Evolutionary conservation across 2,329 filamentous ascomycete genomes (phyloP), one percentile per base, ranked within the genome.

Genomic region (Phyllosticta citriasiana): DNA sequence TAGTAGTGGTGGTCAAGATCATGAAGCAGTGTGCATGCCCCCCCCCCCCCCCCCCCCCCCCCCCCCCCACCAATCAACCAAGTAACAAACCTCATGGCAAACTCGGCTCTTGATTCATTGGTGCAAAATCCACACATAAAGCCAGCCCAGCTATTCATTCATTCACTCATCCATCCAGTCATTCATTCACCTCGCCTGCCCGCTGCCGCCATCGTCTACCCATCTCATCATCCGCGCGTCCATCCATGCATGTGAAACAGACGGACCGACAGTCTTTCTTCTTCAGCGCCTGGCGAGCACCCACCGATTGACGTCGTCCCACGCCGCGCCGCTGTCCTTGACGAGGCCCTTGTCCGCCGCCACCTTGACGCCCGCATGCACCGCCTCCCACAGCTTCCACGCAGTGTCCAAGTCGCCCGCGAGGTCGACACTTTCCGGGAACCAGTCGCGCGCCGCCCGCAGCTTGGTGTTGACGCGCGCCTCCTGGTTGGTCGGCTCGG

Each of bases 331-430:
- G 40, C 80, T 78, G 65, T 80, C 73, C 33, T 74, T 73, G 3
- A 75, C 67, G 25, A 71, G 58, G 67, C 81, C 74, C 56, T 80
- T 78, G 54, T 76, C 78, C 14, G 79, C 79, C 2, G 80, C 79
- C 53, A 73, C 77, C 68, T 84, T 82, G 30, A 86, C 78, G 16
- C 81, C 84, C 59, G 79, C 78, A 67, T 82, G 84, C 74, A 85
- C 82, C 62, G 84, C 84, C 76, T 85, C 84, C 84, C 84, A 88
- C 27, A 88, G 72, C 62, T 79, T 79, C 71, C 85, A 87, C 2
- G 83, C 84, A 63, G 78, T 79, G 58, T 82, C 74, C 58, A 88
- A 72, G 70, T 87, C 85, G 16, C 74, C 79, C 22, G 76, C 73
- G 64, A 86, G 81, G 69, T 85, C 80, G 24, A 80, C 73, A 54